Evolutionary conservation across 2,329 filamentous ascomycete genomes (phyloP).

Genomic region (Colletotrichum falcatum): DNA sequence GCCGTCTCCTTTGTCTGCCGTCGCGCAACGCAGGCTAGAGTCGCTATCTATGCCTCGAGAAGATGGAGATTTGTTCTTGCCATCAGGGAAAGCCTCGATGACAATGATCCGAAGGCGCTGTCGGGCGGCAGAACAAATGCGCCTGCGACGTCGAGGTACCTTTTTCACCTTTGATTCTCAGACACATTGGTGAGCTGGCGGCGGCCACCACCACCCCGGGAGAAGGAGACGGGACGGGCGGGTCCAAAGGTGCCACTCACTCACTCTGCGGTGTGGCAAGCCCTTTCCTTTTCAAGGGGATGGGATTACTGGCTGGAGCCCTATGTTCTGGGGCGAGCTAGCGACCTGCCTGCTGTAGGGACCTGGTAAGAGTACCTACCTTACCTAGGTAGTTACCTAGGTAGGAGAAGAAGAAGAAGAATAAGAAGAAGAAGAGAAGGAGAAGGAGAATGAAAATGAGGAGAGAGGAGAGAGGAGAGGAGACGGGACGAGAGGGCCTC

Average conservation of each 20-base stretch:
- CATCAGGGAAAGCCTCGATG: neutral
- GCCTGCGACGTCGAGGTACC: conserved; percentile 34
- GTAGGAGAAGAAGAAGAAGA: neutral
- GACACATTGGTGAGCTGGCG: conserved; percentile 4
- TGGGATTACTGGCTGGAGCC: conserved; percentile 28
- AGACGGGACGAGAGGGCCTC: neutral
- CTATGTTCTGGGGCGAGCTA: conserved; percentile 36
- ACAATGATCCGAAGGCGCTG: neutral
- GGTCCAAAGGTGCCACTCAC: conserved; percentile 29
- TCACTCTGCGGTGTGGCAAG: conserved; percentile 34
- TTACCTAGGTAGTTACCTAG: no score
- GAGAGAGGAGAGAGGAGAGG: neutral
- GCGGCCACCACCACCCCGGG: neutral
- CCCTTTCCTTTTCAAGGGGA: conserved; percentile 19
- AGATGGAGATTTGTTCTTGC: neutral
- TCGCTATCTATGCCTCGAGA: neutral
- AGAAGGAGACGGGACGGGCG: conserved; percentile 34
- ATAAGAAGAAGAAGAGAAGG: no score
- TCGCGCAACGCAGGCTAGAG: neutral
- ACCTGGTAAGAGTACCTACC: neutral
- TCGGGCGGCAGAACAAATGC: conserved; percentile 30
- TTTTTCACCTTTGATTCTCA: conserved; percentile 25
- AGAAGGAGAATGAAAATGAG: neutral
- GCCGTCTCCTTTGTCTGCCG: conserved; percentile 1
- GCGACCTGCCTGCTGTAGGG: conserved; percentile 21